phyloP scores from a whole-genome alignment of 2,329 filamentous ascomycete genomes.

The Alternaria sp. region DNA sequence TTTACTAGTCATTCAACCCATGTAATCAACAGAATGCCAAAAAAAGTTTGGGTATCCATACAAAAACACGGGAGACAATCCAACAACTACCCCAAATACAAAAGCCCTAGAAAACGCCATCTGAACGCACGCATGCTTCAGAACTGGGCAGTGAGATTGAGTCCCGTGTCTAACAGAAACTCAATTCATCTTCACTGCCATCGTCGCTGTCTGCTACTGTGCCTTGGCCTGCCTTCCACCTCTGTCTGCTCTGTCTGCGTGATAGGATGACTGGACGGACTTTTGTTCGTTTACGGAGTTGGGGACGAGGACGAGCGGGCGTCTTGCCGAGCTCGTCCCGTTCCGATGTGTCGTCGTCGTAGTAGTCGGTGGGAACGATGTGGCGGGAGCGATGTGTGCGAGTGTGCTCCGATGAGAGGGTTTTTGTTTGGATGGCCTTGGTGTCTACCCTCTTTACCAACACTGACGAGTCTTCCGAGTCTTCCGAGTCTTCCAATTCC shows the following conservation, averaged over 20 bases:
- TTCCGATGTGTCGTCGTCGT: constrained; percentile 9
- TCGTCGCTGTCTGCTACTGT: constrained; percentile 18
- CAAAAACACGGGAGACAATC: neutral
- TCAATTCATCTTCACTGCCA: constrained; percentile 47
- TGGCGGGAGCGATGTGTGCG: neutral
- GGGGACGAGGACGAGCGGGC: constrained; percentile 3
- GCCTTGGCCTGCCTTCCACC: constrained; percentile 19
- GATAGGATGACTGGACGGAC: neutral
- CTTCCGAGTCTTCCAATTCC: neutral
- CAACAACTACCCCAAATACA: neutral
- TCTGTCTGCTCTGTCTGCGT: constrained; percentile 18
- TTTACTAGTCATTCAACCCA: neutral
- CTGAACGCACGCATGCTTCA: neutral
- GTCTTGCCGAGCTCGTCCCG: constrained; percentile 28
- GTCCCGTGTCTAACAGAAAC: constrained; percentile 36
- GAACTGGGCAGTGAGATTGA: too few species aligned
- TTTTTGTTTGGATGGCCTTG: neutral
- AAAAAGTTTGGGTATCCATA: neutral
- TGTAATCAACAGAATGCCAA: neutral
- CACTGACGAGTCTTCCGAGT: neutral
- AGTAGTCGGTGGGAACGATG: neutral
- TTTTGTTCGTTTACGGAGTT: constrained; percentile 7
- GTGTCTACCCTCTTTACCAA: neutral
- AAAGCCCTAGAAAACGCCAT: neutral
- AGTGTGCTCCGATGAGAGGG: neutral